phyloP scores from a whole-genome alignment of 164 flowering plant species.

The Macadamia integrifolia region DNA sequence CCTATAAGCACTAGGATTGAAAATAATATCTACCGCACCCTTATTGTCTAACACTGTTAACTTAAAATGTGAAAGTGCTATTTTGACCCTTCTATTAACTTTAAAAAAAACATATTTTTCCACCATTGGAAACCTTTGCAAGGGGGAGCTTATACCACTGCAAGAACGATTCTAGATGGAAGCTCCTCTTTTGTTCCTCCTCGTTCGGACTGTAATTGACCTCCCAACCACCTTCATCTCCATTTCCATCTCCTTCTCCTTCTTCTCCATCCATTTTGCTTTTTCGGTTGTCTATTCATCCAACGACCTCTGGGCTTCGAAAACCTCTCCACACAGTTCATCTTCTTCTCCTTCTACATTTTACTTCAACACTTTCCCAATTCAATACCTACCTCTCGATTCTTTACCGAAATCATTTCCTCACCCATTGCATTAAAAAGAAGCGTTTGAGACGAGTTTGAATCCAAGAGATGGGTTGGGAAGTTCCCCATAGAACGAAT shows the following conservation, averaged over 20 bases:
- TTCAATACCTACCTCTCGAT: constrained; percentile 16
- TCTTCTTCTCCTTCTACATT: constrained; percentile 26
- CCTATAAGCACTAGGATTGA: too few relatives aligned
- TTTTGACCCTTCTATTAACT: too few relatives aligned
- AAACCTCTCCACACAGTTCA: constrained; percentile 63
- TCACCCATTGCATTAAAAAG: constrained; percentile 35
- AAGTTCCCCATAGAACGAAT: constrained; percentile 40
- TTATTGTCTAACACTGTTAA: too few relatives aligned
- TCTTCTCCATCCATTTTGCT: constrained; percentile 18
- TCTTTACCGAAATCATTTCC: constrained; percentile 27
- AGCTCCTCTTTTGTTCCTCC: constrained; percentile 14
- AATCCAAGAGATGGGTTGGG: constrained; percentile 37
- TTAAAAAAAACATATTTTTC: too few relatives aligned
- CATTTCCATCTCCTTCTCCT: constrained; percentile 10
- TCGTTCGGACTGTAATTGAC: constrained; percentile 21
- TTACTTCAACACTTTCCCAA: constrained; percentile 14
- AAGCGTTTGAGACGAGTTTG: constrained; percentile 33
- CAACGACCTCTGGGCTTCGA: constrained; percentile 44
- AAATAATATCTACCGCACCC: too few relatives aligned
- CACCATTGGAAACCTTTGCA: too few relatives aligned
- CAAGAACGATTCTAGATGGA: constrained; percentile 26
- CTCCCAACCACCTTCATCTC: constrained; percentile 19
- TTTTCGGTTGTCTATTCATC: constrained; percentile 30
- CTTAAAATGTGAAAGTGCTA: too few relatives aligned
- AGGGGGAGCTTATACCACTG: background rate